These are phyloP conservation scores for Hyaloscypha hepaticicola DNA, from an alignment of 495 filamentous ascomycete genomes.

Conservation along the genomic window DNA sequence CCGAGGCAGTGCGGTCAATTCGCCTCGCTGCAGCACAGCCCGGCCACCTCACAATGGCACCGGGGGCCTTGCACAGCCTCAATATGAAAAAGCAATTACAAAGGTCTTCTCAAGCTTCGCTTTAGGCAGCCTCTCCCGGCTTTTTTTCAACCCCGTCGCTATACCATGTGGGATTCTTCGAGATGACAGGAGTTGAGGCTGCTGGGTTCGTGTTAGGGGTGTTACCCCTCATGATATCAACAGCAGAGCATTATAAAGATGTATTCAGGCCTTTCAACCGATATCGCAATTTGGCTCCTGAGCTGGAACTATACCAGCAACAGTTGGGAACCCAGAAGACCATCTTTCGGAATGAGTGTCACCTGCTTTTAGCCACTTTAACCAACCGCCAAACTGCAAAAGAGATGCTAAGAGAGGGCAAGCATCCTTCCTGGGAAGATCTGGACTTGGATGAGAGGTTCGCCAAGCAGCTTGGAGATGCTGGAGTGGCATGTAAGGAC, in stretches of 20 bases:
- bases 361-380: conserved; percentile 14
- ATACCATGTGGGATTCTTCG: background rate
- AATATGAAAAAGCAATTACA: background rate
- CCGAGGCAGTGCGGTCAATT: background rate
- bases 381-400: conserved; percentile 8
- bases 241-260: conserved; percentile 34
- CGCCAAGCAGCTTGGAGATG: conserved; percentile 15
- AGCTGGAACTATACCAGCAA: conserved; percentile 17
- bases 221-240: conserved; percentile 33
- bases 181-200: conserved; percentile 21
- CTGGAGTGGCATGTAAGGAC: conserved; percentile 12
- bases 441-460: conserved; percentile 15
- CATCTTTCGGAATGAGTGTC: conserved; percentile 25
- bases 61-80: conserved; percentile 3
- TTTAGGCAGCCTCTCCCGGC: background rate
- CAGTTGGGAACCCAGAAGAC: conserved; percentile 22
- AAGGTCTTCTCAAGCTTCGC: background rate
- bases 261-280: conserved; percentile 32
- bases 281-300: conserved; percentile 19
- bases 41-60: background rate
- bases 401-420: conserved; percentile 16
- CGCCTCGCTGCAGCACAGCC: conserved; percentile 5
- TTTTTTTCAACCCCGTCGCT: background rate
- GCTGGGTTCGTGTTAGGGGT: conserved; percentile 32
- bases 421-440: conserved; percentile 16